Base-by-base conservation (phyloP, 1,284 basidiomycete genomes). In the Heimioporus retisporus region DNA sequence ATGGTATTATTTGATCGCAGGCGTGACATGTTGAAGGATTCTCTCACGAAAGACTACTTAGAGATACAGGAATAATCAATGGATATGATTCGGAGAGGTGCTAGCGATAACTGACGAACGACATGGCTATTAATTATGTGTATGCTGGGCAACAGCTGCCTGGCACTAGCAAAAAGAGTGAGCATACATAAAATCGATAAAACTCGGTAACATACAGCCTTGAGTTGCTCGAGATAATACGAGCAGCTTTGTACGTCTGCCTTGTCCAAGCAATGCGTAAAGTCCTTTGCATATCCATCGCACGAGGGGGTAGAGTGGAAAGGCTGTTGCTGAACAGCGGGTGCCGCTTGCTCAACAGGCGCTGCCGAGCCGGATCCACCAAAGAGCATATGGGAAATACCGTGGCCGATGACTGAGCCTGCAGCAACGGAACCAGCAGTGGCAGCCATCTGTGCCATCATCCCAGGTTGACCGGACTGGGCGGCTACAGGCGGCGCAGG, bases 371-470 rank as follows among this genome's bases (percentile, higher is more conserved):
- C 56, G 85, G 82, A 54, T 83, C 80, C 59, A 80, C 94, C 95
- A 71, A 96, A 96, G 65, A 96, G 87, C 93, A 96, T 94, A 79
- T 80, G 87, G 59, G 93, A 94, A 68, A 96, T 77, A 48, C 94
- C 95, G 74, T 96, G 94, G 58, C 95, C 94, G 68, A 96, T 86
- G 60, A 90, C 90, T 19, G 93, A 95, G 55, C 94, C 94, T 61
- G 94, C 85, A 10, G 95, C 95, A 53, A 96, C 95, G 68, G 92
- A 93, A 64, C 94, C 94, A 40, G 94, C 94, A 11, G 95, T 96
- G 19, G 94, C 94, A 63, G 94, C 95, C 93, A 96, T 96, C 78
- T 93, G 91, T 0, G 87, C 83, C 21, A 95, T 66, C 85, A 95
- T 83, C 10, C 93, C 93, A 1, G 93, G 92, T 60, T 80, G 75